Evolutionary conservation across 2,329 filamentous ascomycete genomes (phyloP), one percentile per base, ranked within the genome.

Genomic region (Sporothrix curviconia): DNA sequence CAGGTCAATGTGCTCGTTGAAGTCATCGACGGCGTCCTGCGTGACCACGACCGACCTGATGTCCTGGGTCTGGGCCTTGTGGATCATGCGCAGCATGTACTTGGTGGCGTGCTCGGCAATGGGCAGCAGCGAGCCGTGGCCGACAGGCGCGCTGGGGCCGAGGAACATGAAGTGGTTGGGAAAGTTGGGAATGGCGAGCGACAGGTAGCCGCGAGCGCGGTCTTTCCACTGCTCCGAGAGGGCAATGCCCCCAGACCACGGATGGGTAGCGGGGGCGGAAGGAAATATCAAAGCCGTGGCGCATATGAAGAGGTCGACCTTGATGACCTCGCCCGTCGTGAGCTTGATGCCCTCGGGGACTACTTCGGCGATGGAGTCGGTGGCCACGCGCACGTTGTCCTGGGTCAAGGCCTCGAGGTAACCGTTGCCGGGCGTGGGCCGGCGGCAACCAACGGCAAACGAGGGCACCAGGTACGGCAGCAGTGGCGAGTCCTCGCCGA

Each of bases 381-480:
- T 74, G 34, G 78, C 69, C 0, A 81, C 66, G 30, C 76, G 71
- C 14, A 86, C 83, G 55, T 87, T 85, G 4, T 78, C 75, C 61
- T 81, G 75, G 0, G 76, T 30, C 87, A 71, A 0, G 83, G 82
- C 71, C 65, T 87, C 84, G 4, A 89, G 76, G 63, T 88, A 88
- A 0, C 84, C 84, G 0, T 83, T 83, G 0, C 84, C 83, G 0
- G 77, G 79, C 1, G 77, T 81, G 60, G 78, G 71, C 44, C 0
- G 85, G 82, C 0, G 85, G 88, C 0, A 86, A 70, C 2, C 85
- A 76, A 14, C 84, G 76, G 61, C 85, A 89, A 42, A 42, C 2
- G 19, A n/a, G 39, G 39, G 39, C 43, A 80, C 78, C 15, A 82
- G 65, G 4, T 76, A 68, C 11, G n/a, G n/a, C n/a, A n/a, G n/a